Evolutionary conservation across 2,329 filamentous ascomycete genomes (phyloP).

Genomic region (Neofusicoccum sp.): DNA sequence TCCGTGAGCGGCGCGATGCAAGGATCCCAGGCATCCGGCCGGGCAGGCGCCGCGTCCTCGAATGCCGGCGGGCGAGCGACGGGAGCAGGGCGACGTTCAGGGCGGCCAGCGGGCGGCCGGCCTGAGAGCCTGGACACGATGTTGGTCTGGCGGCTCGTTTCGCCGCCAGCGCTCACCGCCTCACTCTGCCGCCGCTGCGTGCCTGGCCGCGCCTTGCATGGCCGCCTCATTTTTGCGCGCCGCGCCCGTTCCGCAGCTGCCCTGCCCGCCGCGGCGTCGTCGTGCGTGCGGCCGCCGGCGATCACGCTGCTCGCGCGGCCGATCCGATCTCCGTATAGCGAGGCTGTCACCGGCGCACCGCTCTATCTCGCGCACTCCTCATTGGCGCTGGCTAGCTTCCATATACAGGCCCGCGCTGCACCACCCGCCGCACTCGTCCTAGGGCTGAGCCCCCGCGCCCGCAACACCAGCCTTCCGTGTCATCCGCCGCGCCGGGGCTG

Average conservation of each 20-base stretch:
- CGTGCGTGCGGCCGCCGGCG: neutral
- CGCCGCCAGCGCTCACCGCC: constrained; percentile 10
- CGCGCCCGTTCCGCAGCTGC: constrained; percentile 1
- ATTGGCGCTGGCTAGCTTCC: constrained; percentile 1
- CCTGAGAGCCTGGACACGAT: constrained; percentile 12
- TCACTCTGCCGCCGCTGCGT: constrained; percentile 8
- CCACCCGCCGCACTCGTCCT: neutral
- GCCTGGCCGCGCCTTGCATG: constrained; percentile 12
- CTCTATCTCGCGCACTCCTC: neutral
- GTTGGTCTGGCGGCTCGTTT: constrained; percentile 7
- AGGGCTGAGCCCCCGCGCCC: constrained; percentile 3
- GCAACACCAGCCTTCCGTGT: neutral
- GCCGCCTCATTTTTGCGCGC: constrained; percentile 15
- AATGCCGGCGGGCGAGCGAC: constrained; percentile 3
- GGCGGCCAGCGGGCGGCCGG: constrained; percentile 11
- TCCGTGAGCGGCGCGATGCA: neutral
- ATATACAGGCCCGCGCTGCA: neutral
- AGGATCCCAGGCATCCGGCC: constrained; percentile 7
- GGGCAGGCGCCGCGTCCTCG: constrained; percentile 3
- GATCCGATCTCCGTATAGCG: constrained; percentile 6
- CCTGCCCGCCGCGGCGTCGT: neutral
- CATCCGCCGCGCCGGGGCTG: neutral
- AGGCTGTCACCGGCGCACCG: constrained; percentile 1
- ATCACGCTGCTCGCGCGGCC: constrained; percentile 9
- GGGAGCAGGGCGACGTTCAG: constrained; percentile 5